A percentile compares a stretch with the other conserved stretches of the same genome.
These are phyloP conservation scores for Diaporthe capsici DNA, from an alignment of 2,329 filamentous ascomycete species.

Conservation along the genomic window DNA sequence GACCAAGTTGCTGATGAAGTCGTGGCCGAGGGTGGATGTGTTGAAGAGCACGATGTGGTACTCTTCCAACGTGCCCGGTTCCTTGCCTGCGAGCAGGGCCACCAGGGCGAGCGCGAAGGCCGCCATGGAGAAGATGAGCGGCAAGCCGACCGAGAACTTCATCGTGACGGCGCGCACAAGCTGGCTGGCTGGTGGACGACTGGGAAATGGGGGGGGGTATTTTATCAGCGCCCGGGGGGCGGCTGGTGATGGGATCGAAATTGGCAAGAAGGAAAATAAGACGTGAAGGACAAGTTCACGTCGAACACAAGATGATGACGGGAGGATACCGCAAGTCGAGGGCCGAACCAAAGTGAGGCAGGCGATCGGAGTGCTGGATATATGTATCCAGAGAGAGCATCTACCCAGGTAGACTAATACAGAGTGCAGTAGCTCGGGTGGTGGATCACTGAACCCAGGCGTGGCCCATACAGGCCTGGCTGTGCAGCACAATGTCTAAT, in stretches of 20 bases:
- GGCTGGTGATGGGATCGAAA: neutral
- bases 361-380: neutral
- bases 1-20: constrained; percentile 50
- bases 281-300: neutral
- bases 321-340: neutral
- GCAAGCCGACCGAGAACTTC: constrained; percentile 45
- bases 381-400: neutral
- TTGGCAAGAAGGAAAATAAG: neutral
- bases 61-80: constrained; percentile 53
- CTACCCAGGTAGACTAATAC: neutral
- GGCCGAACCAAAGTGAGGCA: neutral
- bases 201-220: neutral
- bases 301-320: neutral
- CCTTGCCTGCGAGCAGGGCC: constrained; percentile 55
- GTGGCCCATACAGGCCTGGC: neutral
- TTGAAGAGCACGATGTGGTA: constrained; percentile 59
- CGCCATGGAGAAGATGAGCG: constrained; percentile 52
- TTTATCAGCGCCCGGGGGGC: neutral
- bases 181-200: neutral
- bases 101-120: constrained; percentile 55
- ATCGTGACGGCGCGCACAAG: constrained; percentile 21
- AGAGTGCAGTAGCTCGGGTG: neutral
- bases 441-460: constrained; percentile 17
- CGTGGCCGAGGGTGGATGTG: constrained; percentile 57
- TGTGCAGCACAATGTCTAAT: neutral